phyloP scores from a whole-genome alignment of 2,329 filamentous ascomycete genomes.

The Beauveria scarabaeidicola region DNA sequence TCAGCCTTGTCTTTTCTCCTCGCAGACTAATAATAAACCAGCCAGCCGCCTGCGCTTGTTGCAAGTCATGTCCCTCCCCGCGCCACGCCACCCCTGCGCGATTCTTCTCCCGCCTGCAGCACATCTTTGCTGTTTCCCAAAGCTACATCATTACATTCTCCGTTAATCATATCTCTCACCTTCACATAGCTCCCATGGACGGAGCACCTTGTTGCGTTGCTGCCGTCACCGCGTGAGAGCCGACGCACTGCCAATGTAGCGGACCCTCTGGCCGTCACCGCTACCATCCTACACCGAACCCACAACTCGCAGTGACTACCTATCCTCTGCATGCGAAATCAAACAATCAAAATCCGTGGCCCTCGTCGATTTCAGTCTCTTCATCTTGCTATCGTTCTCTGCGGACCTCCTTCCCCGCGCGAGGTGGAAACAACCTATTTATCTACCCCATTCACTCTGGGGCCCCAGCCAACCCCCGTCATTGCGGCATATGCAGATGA shows the following conservation, averaged over 20 bases:
- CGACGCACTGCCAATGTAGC: background rate
- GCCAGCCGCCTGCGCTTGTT: background rate
- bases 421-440: background rate
- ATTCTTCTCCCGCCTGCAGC: background rate
- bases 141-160: background rate
- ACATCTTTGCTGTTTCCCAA: background rate
- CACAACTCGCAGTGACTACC: background rate
- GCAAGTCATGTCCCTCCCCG: constrained; percentile 1
- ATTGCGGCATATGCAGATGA: background rate
- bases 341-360: background rate
- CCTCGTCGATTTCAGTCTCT: background rate
- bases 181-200: background rate
- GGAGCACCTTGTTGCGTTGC: background rate
- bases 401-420: background rate
- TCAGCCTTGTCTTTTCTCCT: background rate
- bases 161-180: background rate
- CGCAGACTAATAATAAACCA: background rate
- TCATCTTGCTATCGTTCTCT: background rate
- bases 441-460: background rate
- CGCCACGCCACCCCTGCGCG: background rate
- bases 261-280: background rate
- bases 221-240: background rate
- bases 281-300: background rate
- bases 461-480: background rate
- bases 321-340: background rate